phyloP scores from a whole-genome alignment of 164 flowering plant species.

The Hamamelis virginiana region DNA sequence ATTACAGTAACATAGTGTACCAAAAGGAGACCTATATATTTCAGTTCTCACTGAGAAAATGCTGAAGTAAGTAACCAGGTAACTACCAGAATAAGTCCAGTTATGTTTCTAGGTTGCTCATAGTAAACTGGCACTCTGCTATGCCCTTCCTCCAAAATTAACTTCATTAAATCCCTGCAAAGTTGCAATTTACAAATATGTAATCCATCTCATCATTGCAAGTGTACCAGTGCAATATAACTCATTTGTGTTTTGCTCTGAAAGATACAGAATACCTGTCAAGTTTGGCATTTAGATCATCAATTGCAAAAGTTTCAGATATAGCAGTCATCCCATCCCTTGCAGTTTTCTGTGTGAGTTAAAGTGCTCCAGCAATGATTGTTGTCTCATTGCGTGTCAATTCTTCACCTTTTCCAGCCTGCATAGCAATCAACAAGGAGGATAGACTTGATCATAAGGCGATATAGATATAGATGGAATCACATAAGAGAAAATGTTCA shows the following conservation, averaged over 20 bases:
- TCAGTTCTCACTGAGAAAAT: background rate
- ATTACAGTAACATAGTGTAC: background rate
- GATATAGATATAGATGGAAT: too few relatives aligned
- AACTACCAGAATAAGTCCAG: constrained; percentile 84
- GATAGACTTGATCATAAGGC: background rate
- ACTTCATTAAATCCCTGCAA: constrained; percentile 50
- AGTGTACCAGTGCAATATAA: background rate
- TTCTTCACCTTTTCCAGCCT: constrained; percentile 99
- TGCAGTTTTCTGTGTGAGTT: constrained; percentile 82
- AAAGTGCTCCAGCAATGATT: constrained; percentile 96
- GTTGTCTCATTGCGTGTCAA: constrained; percentile 96
- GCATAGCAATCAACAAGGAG: constrained; percentile 9
- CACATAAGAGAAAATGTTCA: background rate
- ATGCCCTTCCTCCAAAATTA: constrained; percentile 74
- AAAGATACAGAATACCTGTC: constrained; percentile 41
- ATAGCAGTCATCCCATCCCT: constrained; percentile 95
- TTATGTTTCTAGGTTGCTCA: constrained; percentile 85
- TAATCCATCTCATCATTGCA: background rate
- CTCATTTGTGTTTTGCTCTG: background rate
- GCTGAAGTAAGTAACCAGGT: background rate
- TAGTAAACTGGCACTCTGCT: constrained; percentile 94
- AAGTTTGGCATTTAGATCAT: constrained; percentile 74
- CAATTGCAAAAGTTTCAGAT: constrained; percentile 80
- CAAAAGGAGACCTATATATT: too few relatives aligned
- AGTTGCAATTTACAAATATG: background rate